A percentile compares a stretch with the other conserved stretches of the same genome.
phyloP scores from a whole-genome alignment of 306 rosid genomes.

The Clitoria ternatea region DNA sequence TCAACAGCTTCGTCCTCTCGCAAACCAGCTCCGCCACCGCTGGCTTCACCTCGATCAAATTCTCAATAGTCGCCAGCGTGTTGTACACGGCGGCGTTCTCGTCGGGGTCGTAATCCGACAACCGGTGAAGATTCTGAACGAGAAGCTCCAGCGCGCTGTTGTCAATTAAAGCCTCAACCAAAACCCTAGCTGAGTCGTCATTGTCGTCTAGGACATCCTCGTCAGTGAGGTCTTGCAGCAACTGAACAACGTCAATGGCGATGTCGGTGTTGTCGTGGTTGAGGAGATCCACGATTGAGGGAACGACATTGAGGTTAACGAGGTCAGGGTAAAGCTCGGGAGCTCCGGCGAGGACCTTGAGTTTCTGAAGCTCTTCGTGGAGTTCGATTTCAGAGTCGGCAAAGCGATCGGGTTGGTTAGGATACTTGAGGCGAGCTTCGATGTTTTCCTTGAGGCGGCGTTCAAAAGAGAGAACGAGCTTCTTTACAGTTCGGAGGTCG shows the following conservation, averaged over 20 bases:
- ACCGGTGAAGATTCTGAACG: conserved; percentile 70
- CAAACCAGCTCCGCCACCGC: conserved; percentile 84
- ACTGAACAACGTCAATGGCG: conserved; percentile 73
- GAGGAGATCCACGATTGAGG: conserved; percentile 74
- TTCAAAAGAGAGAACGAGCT: conserved; percentile 78
- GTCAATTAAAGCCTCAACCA: conserved; percentile 70
- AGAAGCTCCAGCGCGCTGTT: conserved; percentile 74
- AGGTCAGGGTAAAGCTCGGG: conserved; percentile 92
- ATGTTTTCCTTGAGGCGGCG: conserved; percentile 88
- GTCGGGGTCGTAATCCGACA: conserved; percentile 67
- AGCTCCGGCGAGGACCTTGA: conserved; percentile 76
- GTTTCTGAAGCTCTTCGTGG: conserved; percentile 86
- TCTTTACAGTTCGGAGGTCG: conserved; percentile 70
- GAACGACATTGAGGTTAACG: conserved; percentile 61
- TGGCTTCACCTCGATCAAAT: conserved; percentile 86
- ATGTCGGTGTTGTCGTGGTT: conserved; percentile 84
- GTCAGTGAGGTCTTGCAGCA: conserved; percentile 83
- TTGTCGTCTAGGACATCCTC: conserved; percentile 78
- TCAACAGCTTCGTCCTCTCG: conserved; percentile 72
- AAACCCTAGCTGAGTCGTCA: conserved; percentile 67
- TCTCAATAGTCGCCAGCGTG: conserved; percentile 79
- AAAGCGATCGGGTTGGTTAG: conserved; percentile 81
- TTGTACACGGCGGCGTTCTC: conserved; percentile 64
- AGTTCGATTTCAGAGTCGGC: conserved; percentile 92
- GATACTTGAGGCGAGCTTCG: conserved; percentile 84